Conservation (phyloP, 192 early-diverging fungal species). For the Rhizoclosmatium sp. region DNA sequence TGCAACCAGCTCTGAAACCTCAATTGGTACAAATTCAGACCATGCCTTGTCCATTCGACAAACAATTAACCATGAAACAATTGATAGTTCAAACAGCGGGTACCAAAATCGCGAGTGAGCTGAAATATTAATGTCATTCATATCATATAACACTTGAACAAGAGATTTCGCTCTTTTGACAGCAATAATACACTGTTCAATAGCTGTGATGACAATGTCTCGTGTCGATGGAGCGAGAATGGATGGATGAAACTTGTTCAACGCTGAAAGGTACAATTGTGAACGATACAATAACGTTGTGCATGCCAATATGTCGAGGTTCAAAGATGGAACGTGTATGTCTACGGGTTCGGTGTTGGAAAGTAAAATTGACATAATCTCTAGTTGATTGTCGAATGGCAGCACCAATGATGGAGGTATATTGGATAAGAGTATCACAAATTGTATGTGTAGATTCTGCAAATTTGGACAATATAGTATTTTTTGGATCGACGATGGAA, state of each 20-base stretch:
- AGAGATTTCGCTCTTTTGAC: too few relatives aligned
- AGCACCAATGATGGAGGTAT: neutral
- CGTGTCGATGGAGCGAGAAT: neutral
- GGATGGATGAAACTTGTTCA: neutral
- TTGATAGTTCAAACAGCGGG: neutral
- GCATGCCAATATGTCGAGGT: neutral
- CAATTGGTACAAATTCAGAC: neutral
- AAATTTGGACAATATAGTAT: neutral
- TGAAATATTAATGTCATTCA: too few relatives aligned
- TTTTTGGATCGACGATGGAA: neutral
- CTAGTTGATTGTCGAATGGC: neutral
- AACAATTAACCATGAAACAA: neutral
- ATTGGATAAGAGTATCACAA: neutral
- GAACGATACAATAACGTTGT: constrained; percentile 2
- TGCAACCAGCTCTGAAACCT: too few relatives aligned
- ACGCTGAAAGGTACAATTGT: neutral
- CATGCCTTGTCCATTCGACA: too few relatives aligned
- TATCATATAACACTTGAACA: too few relatives aligned
- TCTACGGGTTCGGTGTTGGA: too few relatives aligned
- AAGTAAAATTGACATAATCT: neutral
- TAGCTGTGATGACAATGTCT: too few relatives aligned
- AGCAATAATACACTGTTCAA: too few relatives aligned
- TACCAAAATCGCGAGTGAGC: neutral
- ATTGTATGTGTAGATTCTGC: neutral
- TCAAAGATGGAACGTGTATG: neutral